Evolutionary conservation across 257 asterid genomes (phyloP).

Genomic region (Nicotiana knightiana): DNA sequence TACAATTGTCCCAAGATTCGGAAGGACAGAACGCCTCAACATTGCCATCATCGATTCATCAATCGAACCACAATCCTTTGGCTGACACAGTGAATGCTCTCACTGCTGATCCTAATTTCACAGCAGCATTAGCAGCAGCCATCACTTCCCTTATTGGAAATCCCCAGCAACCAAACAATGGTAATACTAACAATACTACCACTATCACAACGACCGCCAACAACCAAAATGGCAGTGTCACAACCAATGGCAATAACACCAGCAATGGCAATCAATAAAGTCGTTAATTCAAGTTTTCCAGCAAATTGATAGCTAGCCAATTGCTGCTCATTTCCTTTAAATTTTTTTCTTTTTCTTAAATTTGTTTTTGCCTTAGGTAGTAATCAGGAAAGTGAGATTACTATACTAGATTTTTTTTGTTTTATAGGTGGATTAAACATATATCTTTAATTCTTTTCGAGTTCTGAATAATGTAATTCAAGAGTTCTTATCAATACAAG

Average conservation of each 20-base stretch:
- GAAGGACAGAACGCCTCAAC: conserved; percentile 14
- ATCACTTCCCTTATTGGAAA: conserved; percentile 57
- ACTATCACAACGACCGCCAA: neutral
- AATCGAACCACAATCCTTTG: conserved; percentile 40
- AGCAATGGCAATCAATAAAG: conserved; percentile 45
- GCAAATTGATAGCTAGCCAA: conserved; percentile 21
- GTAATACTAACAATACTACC: conserved; percentile 12
- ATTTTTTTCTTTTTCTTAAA: neutral
- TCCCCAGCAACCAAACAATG: conserved; percentile 30
- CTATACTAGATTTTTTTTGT: conserved; percentile 5
- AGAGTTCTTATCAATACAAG: conserved; percentile 7
- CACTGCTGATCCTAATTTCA: conserved; percentile 70
- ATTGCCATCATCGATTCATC: conserved; percentile 22
- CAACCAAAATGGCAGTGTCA: conserved; percentile 30
- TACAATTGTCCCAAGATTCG: conserved; percentile 63
- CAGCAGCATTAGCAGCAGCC: conserved; percentile 75
- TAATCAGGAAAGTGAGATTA: neutral
- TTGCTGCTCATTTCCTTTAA: neutral
- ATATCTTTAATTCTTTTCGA: conserved; percentile 1
- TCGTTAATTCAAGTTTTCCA: conserved; percentile 30
- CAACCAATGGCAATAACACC: conserved; percentile 22
- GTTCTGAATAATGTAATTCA: conserved; percentile 9
- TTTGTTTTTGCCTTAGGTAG: neutral
- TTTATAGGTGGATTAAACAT: neutral
- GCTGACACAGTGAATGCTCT: conserved; percentile 59